Conservation (phyloP, 768 basidiomycete genomes). For the Kwoniella botswanensis region DNA sequence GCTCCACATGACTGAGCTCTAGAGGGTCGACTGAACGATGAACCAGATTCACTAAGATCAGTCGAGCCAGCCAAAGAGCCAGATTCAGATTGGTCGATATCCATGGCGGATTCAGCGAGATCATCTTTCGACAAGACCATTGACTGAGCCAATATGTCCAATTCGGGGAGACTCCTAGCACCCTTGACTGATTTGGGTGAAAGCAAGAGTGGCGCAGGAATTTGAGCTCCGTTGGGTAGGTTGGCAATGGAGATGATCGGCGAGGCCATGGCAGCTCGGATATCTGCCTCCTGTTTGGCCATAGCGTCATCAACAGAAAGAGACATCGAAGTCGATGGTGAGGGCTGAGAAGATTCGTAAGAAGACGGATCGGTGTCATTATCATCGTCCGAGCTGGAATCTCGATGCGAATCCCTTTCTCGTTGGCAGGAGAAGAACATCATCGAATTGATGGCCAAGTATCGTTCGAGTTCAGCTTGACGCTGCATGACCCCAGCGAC, state of each 20-base stretch:
- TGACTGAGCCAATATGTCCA: slow-evolving; percentile 30
- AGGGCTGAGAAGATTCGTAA: slow-evolving; percentile 30
- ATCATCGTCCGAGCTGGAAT: slow-evolving; percentile 22
- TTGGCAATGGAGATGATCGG: slow-evolving; percentile 29
- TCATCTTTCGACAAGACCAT: slow-evolving; percentile 28
- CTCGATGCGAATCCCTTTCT: background rate
- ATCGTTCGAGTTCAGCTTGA: slow-evolving; percentile 48
- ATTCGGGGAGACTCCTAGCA: slow-evolving; percentile 32
- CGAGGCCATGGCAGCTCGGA: slow-evolving; percentile 45
- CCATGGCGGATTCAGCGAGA: slow-evolving; percentile 23
- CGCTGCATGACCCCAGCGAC: slow-evolving; percentile 47
- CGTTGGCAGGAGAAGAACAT: slow-evolving; percentile 37
- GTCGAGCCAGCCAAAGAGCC: slow-evolving; percentile 18
- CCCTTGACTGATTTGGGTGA: slow-evolving; percentile 28
- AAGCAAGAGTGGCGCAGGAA: slow-evolving; percentile 16
- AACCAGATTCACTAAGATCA: slow-evolving; percentile 5
- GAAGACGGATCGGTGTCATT: slow-evolving; percentile 21
- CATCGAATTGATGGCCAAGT: slow-evolving; percentile 22
- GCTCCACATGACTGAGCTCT: slow-evolving; percentile 49
- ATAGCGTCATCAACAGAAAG: slow-evolving; percentile 23
- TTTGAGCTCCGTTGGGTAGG: background rate
- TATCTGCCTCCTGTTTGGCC: slow-evolving; percentile 30
- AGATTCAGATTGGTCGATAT: slow-evolving; percentile 33
- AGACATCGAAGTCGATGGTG: slow-evolving; percentile 28
- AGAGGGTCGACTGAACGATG: slow-evolving; percentile 30